Conservation (phyloP, 2,329 filamentous ascomycete species). For the Diplodia seriata region DNA sequence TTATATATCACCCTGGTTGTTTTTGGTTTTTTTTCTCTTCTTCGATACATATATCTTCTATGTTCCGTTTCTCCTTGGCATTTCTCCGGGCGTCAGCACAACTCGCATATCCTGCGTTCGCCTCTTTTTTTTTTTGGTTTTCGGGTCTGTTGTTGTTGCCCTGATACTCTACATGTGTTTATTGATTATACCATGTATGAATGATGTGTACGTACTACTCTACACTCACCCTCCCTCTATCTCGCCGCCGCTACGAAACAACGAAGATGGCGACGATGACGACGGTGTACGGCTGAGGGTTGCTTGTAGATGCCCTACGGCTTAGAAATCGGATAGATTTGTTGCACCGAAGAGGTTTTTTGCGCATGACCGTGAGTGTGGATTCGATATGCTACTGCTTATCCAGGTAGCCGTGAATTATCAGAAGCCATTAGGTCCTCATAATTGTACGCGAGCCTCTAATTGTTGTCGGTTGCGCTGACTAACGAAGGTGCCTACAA, state of each 20-base stretch:
- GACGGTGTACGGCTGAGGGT: neutral
- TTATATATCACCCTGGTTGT: neutral
- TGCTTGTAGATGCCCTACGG: neutral
- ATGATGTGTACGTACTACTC: conserved; percentile 26
- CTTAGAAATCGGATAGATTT: neutral
- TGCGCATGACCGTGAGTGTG: neutral
- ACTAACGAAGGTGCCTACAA: too few species aligned
- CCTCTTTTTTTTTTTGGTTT: neutral
- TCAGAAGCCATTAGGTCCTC: too few species aligned
- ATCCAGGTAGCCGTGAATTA: too few species aligned
- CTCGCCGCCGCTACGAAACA: neutral
- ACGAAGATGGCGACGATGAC: neutral
- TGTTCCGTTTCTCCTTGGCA: neutral
- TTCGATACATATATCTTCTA: neutral
- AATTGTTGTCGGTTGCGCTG: too few species aligned
- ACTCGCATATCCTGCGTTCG: neutral
- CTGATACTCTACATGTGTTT: conserved; percentile 16
- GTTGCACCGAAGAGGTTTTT: neutral
- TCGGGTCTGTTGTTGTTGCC: neutral
- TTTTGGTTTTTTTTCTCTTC: neutral
- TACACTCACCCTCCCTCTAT: neutral
- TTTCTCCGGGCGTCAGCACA: neutral
- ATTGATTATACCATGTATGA: conserved; percentile 12
- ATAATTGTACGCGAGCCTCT: too few species aligned
- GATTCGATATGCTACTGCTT: neutral